phyloP scores from a whole-genome alignment of 2,329 filamentous ascomycete genomes.

The Ceratocystiopsis sp. region DNA sequence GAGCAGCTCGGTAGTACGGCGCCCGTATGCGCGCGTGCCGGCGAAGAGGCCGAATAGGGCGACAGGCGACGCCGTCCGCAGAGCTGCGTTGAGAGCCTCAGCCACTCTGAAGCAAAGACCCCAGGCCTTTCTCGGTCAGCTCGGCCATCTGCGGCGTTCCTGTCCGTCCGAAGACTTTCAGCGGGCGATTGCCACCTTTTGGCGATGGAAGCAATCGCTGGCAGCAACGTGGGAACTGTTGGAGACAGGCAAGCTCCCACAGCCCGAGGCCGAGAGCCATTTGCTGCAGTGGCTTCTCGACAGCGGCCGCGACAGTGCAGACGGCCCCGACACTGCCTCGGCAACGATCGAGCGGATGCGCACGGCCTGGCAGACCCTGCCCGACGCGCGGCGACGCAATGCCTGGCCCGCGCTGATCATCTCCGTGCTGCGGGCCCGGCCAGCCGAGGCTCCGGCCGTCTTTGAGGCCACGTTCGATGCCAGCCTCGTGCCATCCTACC shows the following conservation, averaged over 20 bases:
- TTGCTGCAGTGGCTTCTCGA: conserved; percentile 16
- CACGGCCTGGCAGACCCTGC: conserved; percentile 16
- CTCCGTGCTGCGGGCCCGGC: conserved; percentile 17
- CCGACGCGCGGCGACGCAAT: conserved; percentile 11
- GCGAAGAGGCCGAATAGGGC: too few species aligned
- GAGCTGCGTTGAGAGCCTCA: neutral
- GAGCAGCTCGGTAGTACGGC: too few species aligned
- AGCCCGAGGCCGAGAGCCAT: neutral
- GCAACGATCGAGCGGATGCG: conserved; percentile 14
- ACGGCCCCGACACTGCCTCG: too few species aligned
- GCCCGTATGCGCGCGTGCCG: neutral
- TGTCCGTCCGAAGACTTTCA: neutral
- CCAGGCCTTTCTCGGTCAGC: neutral
- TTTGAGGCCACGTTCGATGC: conserved; percentile 22
- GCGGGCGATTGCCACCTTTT: neutral
- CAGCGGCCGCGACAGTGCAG: conserved; percentile 5
- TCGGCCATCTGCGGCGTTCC: neutral
- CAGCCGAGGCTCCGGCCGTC: conserved; percentile 16
- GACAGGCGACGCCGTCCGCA: too few species aligned
- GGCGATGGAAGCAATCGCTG: conserved; percentile 7
- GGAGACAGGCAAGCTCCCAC: conserved; percentile 2
- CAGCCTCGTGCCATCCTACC: conserved; percentile 18
- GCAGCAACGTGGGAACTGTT: conserved; percentile 6
- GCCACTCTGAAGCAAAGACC: too few species aligned
- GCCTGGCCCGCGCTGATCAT: conserved; percentile 21